Percentiles rank a stretch among this genome's conserved stretches.
These are phyloP conservation scores for Cladorrhinum samala DNA, from an alignment of 495 filamentous ascomycete genomes.

Conservation along the genomic window DNA sequence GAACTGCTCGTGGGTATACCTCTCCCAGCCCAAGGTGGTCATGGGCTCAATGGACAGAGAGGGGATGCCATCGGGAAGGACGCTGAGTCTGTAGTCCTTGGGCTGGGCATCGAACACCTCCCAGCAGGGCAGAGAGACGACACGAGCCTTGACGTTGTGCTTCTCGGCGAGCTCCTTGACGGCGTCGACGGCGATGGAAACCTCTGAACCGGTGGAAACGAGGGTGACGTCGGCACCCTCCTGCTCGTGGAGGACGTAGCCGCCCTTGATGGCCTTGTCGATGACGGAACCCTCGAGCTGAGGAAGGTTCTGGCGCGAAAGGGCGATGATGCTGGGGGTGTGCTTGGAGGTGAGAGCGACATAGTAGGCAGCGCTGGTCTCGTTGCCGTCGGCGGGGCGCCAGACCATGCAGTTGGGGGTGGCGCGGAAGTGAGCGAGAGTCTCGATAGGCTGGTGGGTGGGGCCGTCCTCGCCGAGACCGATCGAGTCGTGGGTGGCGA, in stretches of 20 bases:
- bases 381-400: conserved; percentile 98
- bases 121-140: conserved; percentile 94
- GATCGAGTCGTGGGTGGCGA: conserved; percentile 99
- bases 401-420: conserved; percentile 99
- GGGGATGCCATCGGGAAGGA: conserved; percentile 92
- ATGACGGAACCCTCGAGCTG: conserved; percentile 92
- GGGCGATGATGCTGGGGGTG: conserved; percentile 86
- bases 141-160: conserved; percentile 79
- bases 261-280: conserved; percentile 84
- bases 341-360: conserved; percentile 82
- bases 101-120: conserved; percentile 93
- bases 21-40: conserved; percentile 92
- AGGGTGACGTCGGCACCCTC: conserved; percentile 82
- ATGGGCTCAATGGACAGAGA: conserved; percentile 90
- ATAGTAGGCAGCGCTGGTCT: conserved; percentile 98
- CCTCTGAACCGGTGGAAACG: conserved; percentile 93
- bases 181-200: conserved; percentile 86
- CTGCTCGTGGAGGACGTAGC: conserved; percentile 81
- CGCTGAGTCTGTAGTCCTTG: conserved; percentile 88
- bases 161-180: conserved; percentile 85
- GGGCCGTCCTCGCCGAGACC: conserved; percentile 98
- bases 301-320: conserved; percentile 97
- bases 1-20: conserved; percentile 98
- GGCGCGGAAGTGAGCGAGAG: conserved; percentile 98
- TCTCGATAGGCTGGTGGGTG: conserved; percentile 99